Evolutionary conservation across 257 asterid genomes (phyloP), one percentile per base, ranked within the genome.

Genomic region (Nicotiana benthamiana): DNA sequence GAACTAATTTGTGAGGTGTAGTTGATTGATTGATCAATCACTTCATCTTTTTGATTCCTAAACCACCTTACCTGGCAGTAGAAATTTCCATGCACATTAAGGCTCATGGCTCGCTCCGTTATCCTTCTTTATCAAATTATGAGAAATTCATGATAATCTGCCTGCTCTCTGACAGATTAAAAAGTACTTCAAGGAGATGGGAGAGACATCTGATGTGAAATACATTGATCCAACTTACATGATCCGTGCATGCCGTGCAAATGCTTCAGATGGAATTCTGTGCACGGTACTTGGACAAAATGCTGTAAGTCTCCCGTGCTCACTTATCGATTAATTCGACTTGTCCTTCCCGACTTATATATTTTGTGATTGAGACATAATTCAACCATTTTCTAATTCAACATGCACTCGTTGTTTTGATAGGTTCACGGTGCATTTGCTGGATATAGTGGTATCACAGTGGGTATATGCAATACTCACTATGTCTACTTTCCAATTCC

Each of bases 351-450:
- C 0, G 56, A 51, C 5, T 51, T 13, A 1, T 51, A 4, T 51
- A 4, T 13, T 15, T 12, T 51, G 7, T 22, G 56, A 70, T 43
- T 5, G 6, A 43, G 34, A 70, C 77, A 70, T 6, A 43, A 46
- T 46, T 46, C 43, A 8, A 48, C 60, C 78, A 46, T 24, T 1
- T 74, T 3, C 13, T 43, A 22, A 46, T 72, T 24, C 16, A 2
- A 46, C 48, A 40, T 6, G 27, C 36, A 43, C 2, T 0, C 17
- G 26, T 24, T 6, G 5, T 76, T 74, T 81, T 80, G 84, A 27
- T 93, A 93, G 99, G 99, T 95, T 85, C 99, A 95, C 17, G 99
- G 99, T 75, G 99, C 99, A 56, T 95, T 95, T 90, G 98, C 92
- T 46, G 98, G 98, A 78, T 93, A 92, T 77, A 95, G 98, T 75